These are phyloP conservation scores for Zymoseptoria ardabiliae DNA, from an alignment of 2,329 filamentous ascomycete species.

Conservation along the genomic window DNA sequence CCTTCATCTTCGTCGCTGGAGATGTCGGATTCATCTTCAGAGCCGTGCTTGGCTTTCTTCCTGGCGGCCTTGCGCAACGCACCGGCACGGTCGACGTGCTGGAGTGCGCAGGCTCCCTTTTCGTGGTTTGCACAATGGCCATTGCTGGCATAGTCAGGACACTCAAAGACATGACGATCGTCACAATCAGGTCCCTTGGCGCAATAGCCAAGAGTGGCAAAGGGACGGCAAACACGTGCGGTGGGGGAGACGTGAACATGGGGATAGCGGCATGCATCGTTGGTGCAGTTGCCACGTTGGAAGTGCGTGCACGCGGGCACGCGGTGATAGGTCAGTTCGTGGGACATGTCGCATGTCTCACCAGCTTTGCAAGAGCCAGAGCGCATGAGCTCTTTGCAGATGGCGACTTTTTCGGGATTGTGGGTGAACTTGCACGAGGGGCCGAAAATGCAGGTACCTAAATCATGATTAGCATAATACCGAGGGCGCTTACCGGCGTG, in stretches of 20 bases:
- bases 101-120: constrained; percentile 63
- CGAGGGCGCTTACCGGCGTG: constrained; percentile 15
- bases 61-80: constrained; percentile 58
- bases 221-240: constrained; percentile 74
- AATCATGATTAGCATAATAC: not conserved
- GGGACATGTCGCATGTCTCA: constrained; percentile 80
- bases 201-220: constrained; percentile 85
- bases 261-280: constrained; percentile 76
- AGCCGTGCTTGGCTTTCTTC: constrained; percentile 32
- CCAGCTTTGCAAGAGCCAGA: constrained; percentile 71
- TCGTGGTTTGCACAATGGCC: constrained; percentile 68
- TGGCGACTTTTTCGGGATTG: constrained; percentile 76
- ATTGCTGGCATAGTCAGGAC: constrained; percentile 88
- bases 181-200: constrained; percentile 69
- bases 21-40: constrained; percentile 46
- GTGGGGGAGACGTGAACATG: constrained; percentile 70
- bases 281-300: constrained; percentile 81
- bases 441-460: constrained; percentile 80
- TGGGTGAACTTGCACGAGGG: constrained; percentile 73
- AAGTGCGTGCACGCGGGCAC: constrained; percentile 86
- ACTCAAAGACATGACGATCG: constrained; percentile 77
- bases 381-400: constrained; percentile 80
- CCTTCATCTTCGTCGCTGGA: constrained; percentile 69
- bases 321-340: constrained; percentile 75
- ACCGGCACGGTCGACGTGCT: constrained; percentile 81